Evolutionary conservation across 345 rosid genomes (phyloP).

Genomic region (Murraya koenigii): DNA sequence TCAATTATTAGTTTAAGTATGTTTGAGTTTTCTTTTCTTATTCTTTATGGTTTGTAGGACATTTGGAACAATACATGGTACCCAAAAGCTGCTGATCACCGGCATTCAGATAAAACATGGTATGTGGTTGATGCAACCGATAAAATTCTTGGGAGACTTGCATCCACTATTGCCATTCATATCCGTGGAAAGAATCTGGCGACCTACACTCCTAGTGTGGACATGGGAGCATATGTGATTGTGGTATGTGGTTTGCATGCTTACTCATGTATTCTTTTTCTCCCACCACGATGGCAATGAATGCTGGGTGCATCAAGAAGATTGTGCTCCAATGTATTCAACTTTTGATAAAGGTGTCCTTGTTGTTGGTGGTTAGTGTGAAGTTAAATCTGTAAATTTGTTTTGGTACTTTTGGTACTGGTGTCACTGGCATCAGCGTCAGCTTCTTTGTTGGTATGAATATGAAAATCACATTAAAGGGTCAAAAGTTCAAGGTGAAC

Average conservation of each 20-base stretch:
- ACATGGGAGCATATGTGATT: slow-evolving; percentile 97
- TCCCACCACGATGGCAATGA: background rate
- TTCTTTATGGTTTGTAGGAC: slow-evolving; percentile 45
- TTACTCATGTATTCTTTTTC: background rate
- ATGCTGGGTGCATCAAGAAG: background rate
- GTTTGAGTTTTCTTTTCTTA: background rate
- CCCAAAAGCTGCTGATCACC: slow-evolving; percentile 86
- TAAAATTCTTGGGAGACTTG: slow-evolving; percentile 82
- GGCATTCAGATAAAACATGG: slow-evolving; percentile 85
- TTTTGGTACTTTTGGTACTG: background rate
- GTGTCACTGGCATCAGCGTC: background rate
- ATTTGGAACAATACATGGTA: slow-evolving; percentile 98
- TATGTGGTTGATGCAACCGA: slow-evolving; percentile 89
- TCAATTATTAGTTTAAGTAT: background rate
- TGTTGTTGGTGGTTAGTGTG: background rate
- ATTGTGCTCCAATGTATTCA: background rate
- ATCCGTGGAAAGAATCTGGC: slow-evolving; percentile 94
- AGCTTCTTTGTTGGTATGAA: background rate
- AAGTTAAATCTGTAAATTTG: background rate
- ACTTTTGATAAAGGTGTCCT: background rate
- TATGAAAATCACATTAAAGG: background rate
- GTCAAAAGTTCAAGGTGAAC: background rate
- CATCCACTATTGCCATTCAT: slow-evolving; percentile 81
- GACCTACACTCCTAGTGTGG: slow-evolving; percentile 92
- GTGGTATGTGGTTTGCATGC: slow-evolving; percentile 61